phyloP scores from a whole-genome alignment of 225 moss, liverwort and hornwort species.

The Rhytidiadelphus loreus region DNA sequence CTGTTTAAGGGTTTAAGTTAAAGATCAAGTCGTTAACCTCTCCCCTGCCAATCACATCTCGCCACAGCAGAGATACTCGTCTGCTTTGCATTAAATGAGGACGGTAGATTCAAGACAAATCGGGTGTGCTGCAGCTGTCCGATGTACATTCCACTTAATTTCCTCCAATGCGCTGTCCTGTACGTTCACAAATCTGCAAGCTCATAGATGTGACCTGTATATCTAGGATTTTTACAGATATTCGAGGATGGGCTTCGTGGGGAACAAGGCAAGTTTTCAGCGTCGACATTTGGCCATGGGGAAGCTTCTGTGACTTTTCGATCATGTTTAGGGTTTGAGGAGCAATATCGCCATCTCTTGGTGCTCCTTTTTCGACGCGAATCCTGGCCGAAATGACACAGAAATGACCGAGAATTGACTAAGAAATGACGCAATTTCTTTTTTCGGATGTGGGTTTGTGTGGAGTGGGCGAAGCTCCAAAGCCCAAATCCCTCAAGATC shows the following conservation, averaged over 20 bases:
- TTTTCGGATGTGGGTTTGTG: background rate
- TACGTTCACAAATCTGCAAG: background rate
- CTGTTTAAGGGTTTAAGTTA: background rate
- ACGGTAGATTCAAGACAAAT: background rate
- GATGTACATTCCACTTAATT: background rate
- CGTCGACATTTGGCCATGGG: background rate
- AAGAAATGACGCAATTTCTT: background rate
- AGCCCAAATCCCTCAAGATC: background rate
- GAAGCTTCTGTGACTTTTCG: background rate
- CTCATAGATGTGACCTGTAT: fast-evolving
- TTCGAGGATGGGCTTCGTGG: background rate
- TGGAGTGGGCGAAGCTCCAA: background rate
- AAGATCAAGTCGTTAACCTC: background rate
- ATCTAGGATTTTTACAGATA: background rate
- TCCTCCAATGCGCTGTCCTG: background rate
- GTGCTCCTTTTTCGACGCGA: background rate
- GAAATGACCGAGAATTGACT: background rate
- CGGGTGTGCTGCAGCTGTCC: background rate
- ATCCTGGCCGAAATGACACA: background rate
- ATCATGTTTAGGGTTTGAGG: background rate
- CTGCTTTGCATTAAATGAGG: background rate
- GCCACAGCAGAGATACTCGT: background rate
- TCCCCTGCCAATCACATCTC: background rate
- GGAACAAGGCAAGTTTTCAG: background rate
- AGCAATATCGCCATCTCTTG: background rate